Evolutionary conservation across 176 grass and related monocot genomes (phyloP), one percentile per base, ranked within the genome.

Genomic region (Puccinellia tenuiflora): DNA sequence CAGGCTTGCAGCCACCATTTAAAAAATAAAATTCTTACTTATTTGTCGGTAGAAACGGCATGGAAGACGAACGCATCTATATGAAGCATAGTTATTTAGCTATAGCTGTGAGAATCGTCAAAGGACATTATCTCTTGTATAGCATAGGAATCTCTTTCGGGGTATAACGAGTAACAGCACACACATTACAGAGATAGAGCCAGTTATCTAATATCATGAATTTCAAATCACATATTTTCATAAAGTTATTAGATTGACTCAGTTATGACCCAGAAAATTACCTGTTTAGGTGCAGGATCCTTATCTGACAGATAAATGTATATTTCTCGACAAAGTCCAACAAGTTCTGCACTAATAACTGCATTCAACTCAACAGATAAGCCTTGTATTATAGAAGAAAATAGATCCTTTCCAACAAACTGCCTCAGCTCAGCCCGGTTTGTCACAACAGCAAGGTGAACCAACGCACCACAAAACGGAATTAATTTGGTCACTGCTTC

Each of bases 271-370:
- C 24, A 18, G 5, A 72, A 65, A 78, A 37, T 76, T 86, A 98
- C 96, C 96, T 93, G 92, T 76, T 87, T 87, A 80, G 96, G 96
- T 78, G 85, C 75, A 71, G 96, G 87, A 75, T 95, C 87, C 86
- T 85, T 84, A 72, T 98, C 92, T 74, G 90, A 90, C 48, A 98
- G 70, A 90, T 93, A 98, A 30, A 95, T 64, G 80, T 98, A 98
- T 95, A 98, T 98, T 89, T 98, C 92, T 76, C 96, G 96, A 92
- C 96, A 98, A 84, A 95, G 88, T 56, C 90, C 96, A 87, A 98
- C 82, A 86, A 98, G 91, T 33, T 98, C 96, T 51, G 96, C 85
- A 76, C 96, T 90, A 20, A 87, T 90, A 76, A 91, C 51, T 37
- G 92, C 88, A 91, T 98, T 95, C 71, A 91, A 95, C 63, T 95